Evolutionary conservation across 352 stramenopile genomes (phyloP), one percentile per base, ranked within the genome.

Genomic region (Aphanomyces cochlioides): DNA sequence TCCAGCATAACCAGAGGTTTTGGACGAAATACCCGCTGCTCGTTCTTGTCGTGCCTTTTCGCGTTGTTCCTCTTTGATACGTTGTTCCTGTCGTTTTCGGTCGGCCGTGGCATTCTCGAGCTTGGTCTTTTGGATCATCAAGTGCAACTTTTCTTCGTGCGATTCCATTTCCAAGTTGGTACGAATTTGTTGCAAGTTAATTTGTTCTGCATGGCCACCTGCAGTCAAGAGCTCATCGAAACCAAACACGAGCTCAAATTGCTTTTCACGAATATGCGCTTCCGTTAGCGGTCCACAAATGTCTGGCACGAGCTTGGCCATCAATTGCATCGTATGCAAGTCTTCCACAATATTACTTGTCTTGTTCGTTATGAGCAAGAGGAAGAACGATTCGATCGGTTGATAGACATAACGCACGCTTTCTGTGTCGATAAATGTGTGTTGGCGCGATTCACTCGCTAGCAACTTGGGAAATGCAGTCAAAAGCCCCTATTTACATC

Each of bases 401-500:
- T 99, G 97, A 79, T 99, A 99, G 66, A 99, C 96, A 72, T 99
- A 99, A 66, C 87, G 85, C 63, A 99, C 97, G 66, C 88, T 97
- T 68, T 99, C 97, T 48, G 97, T 99, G 77, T 99, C 97, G 64
- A 99, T 98, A 78, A 98, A 99, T 72, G 97, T 99, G 84, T 99
- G 97, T 79, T 99, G 96, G 43, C 87, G 86, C 45, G 81, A 82
- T 47, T 90, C 90, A 60, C 88, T 96, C 13, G 95, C 97, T 69
- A 99, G 81, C 21, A 99, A 86, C 83, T 99, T 99, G 0, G 97
- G 97, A 76, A 99, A 99, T 10, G 97, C 97, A 21, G 97, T 97
- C 45, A 99, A 78, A n/a, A 99, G 83, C 47, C 97, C 97, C 84
- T 92, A 60, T 21, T 28, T 7, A 63, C 21, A 67, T 19, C 36